Evolutionary conservation across 1,284 basidiomycete genomes (phyloP), one percentile per base, ranked within the genome.

Genomic region (Sutorius eximius): DNA sequence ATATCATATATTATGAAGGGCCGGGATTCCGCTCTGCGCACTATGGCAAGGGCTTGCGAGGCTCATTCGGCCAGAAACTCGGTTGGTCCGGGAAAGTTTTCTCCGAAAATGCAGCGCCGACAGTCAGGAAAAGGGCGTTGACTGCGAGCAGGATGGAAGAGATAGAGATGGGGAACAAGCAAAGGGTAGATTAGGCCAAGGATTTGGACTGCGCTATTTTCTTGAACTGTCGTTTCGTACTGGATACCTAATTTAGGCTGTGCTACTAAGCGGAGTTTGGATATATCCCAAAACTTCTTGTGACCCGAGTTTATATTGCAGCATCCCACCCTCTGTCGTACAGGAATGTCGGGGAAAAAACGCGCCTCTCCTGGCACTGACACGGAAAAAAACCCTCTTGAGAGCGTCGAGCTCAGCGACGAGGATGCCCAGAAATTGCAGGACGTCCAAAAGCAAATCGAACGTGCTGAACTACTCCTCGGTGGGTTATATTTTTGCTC

Each of bases 1-100:
- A 95, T 58, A 80, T 90, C 52, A 88, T 98, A 51, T 86, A 87
- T 68, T 98, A 95, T 74, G 80, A 80, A 49, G 94, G 94, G 41
- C 91, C 91, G 51, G 95, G 94, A 33, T 95, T 82, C 78, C 86
- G 87, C 57, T 89, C 87, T 22, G 85, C 76, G 16, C 79, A 84
- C 56, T 82, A 88, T 61, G 95, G 95, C 43, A 88, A 87, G 65
- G 93, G 92, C 30, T 72, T 84, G 63, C 75, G 74, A 59, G 58
- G 61, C n/a, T 61, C 75, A 12, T 65, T 75, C 45, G 57, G 63
- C 15, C 66, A 64, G 51, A 74, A 67, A 59, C 56, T 74, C 52
- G 71, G 67, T 56, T 64, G 68, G 46, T 67, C 71, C 1, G 69
- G 60, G 61, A 66, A 60, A 12, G 65, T 62, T 43, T 61, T 72